Evolutionary conservation across 306 rosid species (phyloP), one percentile per base, ranked within the genome.

Genomic region (Oxytropis ochrocephala): DNA sequence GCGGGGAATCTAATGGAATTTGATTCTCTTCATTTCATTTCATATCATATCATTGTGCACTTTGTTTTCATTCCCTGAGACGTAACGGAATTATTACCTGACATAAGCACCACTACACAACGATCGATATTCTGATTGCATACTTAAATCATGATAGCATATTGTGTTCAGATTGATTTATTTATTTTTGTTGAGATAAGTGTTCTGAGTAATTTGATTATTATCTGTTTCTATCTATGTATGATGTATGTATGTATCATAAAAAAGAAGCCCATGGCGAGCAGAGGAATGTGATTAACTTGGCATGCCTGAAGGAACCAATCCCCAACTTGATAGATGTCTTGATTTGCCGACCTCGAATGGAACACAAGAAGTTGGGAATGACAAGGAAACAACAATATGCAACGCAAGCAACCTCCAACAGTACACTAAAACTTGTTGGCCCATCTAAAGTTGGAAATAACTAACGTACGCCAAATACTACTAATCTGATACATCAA

Each of bases 331-430:
- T 44, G 14, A 2, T 44, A 33, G 5, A 7, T 33, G 77, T 13
- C 63, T 52, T 6, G 13, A 14, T 10, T 49, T 67, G 72, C 46
- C 29, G 1, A 64, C 39, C 46, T 63, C 38, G 39, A 63, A 35
- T 36, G 68, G 61, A 77, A 56, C 73, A 71, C 43, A 71, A 47
- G 24, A 64, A 63, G 52, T 24, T 71, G 69, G 60, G 7, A 14
- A 71, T 70, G 73, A 71, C 63, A 44, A 21, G 63, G 63, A 70
- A 71, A 78, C 73, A 64, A 77, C 56, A 69, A 36, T 8, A 50
- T 43, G 42, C 1, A 5, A 2, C 5, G 39, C 6, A 35, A 38
- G 47, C 66, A 52, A 11, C 47, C 4, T 52, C 39, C 50, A 9
- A 35, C 56, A n/a, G n/a, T n/a, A 52, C 42, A 46, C 35, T 55